Evolutionary conservation across 352 stramenopile genomes (phyloP), one percentile per base, ranked within the genome.

Genomic region (Phytophthora multivora): DNA sequence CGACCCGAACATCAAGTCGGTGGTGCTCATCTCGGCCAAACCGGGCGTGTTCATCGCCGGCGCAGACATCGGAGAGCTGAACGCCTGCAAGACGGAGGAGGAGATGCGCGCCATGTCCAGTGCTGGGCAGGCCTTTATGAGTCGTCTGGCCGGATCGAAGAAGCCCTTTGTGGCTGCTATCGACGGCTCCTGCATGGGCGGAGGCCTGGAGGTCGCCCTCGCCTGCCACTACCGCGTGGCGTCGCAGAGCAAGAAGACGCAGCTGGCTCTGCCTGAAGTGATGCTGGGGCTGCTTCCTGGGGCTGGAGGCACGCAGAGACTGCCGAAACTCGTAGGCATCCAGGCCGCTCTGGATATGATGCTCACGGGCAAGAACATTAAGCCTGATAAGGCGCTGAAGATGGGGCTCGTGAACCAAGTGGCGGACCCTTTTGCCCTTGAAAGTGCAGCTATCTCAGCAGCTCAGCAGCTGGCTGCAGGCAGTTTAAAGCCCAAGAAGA

Each of bases 171-270:
- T 99, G 2, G 95, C 91, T 21, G 97, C 96, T 36, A 99, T 99
- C 65, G 90, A 99, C 63, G 97, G 97, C 36, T 95, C 92, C 19
- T 98, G 93, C 47, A 86, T 99, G 31, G 97, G 97, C 47, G 97
- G 97, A 38, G 97, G 97, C 5, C 77, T 99, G 23, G 97, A 99
- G 72, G 97, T 98, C 70, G 95, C 96, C 6, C 81, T 99, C 39
- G 97, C 97, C 71, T 99, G 97, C 73, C 94, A 99, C 76, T 99
- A 99, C 79, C 92, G 97, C 52, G 95, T 99, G 41, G 97, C 95
- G 13, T 97, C 91, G 36, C 91, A 97, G 59, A 93, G 77, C 49
- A 88, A 93, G 40, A 99, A 99, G 72, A 99, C 97, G 33, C 97
- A 98, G 63, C 69, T 99, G 15, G 94, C 95, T 15, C 69, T 99